Evolutionary conservation across 2,329 filamentous ascomycete species (phyloP).

Genomic region (Colletotrichum camelliae): DNA sequence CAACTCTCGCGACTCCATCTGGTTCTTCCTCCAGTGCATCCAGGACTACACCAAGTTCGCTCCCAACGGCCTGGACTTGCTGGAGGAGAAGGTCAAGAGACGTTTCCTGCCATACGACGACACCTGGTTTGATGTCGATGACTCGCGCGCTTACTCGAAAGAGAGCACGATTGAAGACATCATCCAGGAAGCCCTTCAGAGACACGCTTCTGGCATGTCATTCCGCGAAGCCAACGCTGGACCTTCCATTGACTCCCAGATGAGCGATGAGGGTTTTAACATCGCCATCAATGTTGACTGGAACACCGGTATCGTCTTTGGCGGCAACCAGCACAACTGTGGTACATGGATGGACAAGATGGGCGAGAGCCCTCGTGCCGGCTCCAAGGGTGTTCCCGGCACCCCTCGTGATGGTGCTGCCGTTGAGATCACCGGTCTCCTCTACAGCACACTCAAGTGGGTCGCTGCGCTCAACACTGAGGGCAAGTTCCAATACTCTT

Average conservation of each 20-base stretch:
- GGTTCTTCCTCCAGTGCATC: conserved; percentile 97
- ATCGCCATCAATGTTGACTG: conserved; percentile 92
- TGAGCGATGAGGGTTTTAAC: conserved; percentile 91
- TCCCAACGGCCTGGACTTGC: conserved; percentile 74
- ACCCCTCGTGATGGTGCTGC: conserved; percentile 97
- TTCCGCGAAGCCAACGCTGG: conserved; percentile 97
- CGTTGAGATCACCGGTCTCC: conserved; percentile 90
- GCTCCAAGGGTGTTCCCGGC: conserved; percentile 90
- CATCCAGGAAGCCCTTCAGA: conserved; percentile 90
- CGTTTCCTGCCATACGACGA: conserved; percentile 96
- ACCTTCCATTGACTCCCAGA: conserved; percentile 85
- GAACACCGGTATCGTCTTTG: conserved; percentile 88
- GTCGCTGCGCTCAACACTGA: conserved; percentile 69
- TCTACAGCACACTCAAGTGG: conserved; percentile 91
- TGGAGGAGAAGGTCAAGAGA: conserved; percentile 79
- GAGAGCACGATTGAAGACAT: conserved; percentile 86
- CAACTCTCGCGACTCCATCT: conserved; percentile 94
- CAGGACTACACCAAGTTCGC: conserved; percentile 89
- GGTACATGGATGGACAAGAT: conserved; percentile 99
- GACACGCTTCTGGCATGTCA: conserved; percentile 87
- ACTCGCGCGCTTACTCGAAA: conserved; percentile 83
- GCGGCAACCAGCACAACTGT: conserved; percentile 93
- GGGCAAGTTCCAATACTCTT: conserved; percentile 74
- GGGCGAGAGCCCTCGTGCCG: conserved; percentile 93
- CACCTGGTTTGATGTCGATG: conserved; percentile 86